These are phyloP conservation scores for Botryosphaeria dothidea DNA, from an alignment of 2,329 filamentous ascomycete genomes.

Conservation along the genomic window DNA sequence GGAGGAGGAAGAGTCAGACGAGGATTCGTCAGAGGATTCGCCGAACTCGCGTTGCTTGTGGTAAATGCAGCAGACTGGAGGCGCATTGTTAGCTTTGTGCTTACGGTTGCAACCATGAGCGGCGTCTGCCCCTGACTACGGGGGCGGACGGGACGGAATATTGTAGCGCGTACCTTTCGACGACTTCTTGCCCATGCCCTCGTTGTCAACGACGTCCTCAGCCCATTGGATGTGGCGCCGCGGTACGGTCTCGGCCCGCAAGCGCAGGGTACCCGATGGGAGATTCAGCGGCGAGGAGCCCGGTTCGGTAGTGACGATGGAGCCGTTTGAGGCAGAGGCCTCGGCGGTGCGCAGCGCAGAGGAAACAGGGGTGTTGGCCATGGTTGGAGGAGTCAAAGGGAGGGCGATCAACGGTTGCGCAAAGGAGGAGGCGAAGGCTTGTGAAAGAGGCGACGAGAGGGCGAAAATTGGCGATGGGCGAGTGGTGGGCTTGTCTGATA, in stretches of 20 bases:
- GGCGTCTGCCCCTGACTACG: neutral
- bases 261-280: constrained; percentile 38
- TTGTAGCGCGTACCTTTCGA: constrained; percentile 70
- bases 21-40: constrained; percentile 73
- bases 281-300: constrained; percentile 33
- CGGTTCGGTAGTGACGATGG: constrained; percentile 32
- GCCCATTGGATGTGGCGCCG: constrained; percentile 82
- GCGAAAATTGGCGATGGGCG: constrained; percentile 22
- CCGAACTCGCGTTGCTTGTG: constrained; percentile 70
- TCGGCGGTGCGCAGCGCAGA: constrained; percentile 25
- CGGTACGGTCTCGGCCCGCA: constrained; percentile 44
- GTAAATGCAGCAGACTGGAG: constrained; percentile 95
- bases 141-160: neutral
- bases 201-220: constrained; percentile 91
- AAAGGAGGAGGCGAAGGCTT: constrained; percentile 3
- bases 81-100: constrained; percentile 21
- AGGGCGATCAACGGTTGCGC: neutral
- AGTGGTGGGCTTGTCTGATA: constrained; percentile 23
- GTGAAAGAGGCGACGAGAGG: constrained; percentile 14
- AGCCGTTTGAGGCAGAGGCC: constrained; percentile 22
- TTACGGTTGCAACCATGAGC: neutral
- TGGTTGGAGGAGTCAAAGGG: constrained; percentile 25
- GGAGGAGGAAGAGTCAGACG: constrained; percentile 60
- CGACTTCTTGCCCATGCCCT: constrained; percentile 88
- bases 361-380: constrained; percentile 24